Base-by-base conservation (phyloP, 345 rosid species). In the Salix caprea region DNA sequence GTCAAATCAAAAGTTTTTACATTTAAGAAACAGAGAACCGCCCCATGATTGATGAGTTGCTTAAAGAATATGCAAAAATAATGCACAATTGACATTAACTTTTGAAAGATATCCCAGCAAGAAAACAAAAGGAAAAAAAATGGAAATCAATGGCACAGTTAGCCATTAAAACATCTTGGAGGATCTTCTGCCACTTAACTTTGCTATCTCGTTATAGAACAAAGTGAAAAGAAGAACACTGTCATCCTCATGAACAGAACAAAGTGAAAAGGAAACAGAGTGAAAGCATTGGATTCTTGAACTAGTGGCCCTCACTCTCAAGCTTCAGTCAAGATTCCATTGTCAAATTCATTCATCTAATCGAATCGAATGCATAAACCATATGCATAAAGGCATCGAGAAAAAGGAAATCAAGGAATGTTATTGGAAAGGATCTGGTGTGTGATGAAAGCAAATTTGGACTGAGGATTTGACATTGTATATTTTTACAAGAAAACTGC, bases 211-310 rank as follows among this genome's bases (percentile, higher is more conserved):
- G 19, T 56, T 24, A 40, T 72, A 48, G 61, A 67, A 75, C 67
- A 77, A 71, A 65, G 67, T 21, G 72, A 19, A 71, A 73, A 74
- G 32, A 15, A 24, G 34, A 66, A 70, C 30, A n/a, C 23, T 50
- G 40, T 74, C 79, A 70, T 40, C 18, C 69, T 85, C 81, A 74
- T 40, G 73, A 39, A 68, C 66, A 67, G 77, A 69, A 30, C 65
- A 77, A 70, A 67, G 40, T 50, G 19, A 65, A 64, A 76, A 46
- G 70, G 81, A 28, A 40, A 65, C 24, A 77, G 74, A 80, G 73
- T 74, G 76, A 74, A 40, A 77, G 87, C 79, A 85, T 84, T 69
- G 70, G 88, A 84, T 88, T 84, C 89, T 81, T 72, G 36, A 74
- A 65, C 74, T 77, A 72, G 85, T 80, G 89, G 89, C 76, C 75